Percentiles rank a stretch among this genome's conserved stretches.
These are phyloP conservation scores for Tephrocybe sp. DNA, from an alignment of 768 basidiomycete genomes.

Conservation along the genomic window DNA sequence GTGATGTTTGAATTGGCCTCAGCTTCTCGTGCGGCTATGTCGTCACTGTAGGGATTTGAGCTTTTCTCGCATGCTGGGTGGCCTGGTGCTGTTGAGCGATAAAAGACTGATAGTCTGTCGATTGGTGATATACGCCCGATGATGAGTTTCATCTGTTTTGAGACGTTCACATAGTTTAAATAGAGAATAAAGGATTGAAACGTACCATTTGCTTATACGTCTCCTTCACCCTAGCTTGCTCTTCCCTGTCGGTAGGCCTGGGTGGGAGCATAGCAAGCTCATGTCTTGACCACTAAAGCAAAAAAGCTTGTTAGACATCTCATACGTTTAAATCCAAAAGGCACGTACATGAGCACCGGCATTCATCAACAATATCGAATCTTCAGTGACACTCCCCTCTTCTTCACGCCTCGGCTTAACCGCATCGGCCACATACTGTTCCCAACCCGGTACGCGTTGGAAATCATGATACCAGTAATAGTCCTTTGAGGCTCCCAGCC, in stretches of 20 bases:
- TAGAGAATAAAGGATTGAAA: not conserved
- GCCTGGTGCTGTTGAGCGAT: slow-evolving; percentile 26
- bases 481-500: slow-evolving; percentile 21
- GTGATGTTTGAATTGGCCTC: slow-evolving; percentile 15
- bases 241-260: slow-evolving; percentile 19
- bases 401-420: slow-evolving; percentile 20
- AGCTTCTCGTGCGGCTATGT: slow-evolving; percentile 13
- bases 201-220: slow-evolving; percentile 27
- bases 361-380: slow-evolving; percentile 28
- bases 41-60: slow-evolving; percentile 19
- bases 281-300: slow-evolving; percentile 29
- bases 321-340: not conserved
- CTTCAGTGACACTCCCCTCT: slow-evolving; percentile 22
- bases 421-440: slow-evolving; percentile 22
- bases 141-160: slow-evolving; percentile 21
- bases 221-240: slow-evolving; percentile 26
- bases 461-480: slow-evolving; percentile 26
- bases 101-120: slow-evolving; percentile 19
- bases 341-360: slow-evolving; percentile 25
- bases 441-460: slow-evolving; percentile 26
- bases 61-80: slow-evolving; percentile 22
- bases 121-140: slow-evolving; percentile 21
- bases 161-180: no score
- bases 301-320: not conserved
- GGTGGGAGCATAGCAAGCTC: slow-evolving; percentile 26